Base-by-base conservation (phyloP, 1,284 basidiomycete species). In the Boletus nobilissimus region DNA sequence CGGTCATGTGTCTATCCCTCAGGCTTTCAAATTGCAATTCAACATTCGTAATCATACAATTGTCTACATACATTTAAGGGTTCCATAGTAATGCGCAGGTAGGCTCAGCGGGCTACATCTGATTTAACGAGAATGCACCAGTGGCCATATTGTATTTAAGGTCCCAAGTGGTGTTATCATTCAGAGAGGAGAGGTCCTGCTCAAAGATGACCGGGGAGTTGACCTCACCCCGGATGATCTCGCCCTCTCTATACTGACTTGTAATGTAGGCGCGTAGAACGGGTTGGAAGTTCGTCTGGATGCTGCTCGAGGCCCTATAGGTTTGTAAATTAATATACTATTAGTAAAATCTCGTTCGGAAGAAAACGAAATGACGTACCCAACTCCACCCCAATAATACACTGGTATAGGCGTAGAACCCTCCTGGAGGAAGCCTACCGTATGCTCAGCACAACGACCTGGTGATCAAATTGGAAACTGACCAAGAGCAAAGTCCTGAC, bases 81-180 rank as follows among this genome's bases (percentile, higher is more conserved):
- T 18, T n/a, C 16, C 18, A 60, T 34, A 16, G 19, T 32, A 32
- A 60, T 18, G 19, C 18, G 18, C 19, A 18, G 57, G 8, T 57
- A 9, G 7, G 13, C 46, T 46, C 46, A 46, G 48, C 26, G 26
- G 13, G 48, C 48, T 51, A 51, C 48, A 10, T 3, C 18, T 3
- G 32, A 60, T 2, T 10, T 32, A 60, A 19, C 57, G 16, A 3
- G 9, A 60, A 34, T 18, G 11, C 0, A 34, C 18, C 32, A 7
- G 29, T 29, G 51, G 5, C 14, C 8, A 3, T 0, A 2, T 54
- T 14, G 51, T 1, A 18, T 1, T 1, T 54, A n/a, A 54, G 1
- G 51, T 16, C 6, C 51, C 51, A 54, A 54, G 0, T 18, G 51
- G 26, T 54, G 13, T 16, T n/a, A n/a, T n/a, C 26, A 54, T 16